A percentile compares a stretch with the other conserved stretches of the same genome.
Evolutionary conservation across 495 filamentous ascomycete species (phyloP).

Genomic region (Penicillium riverlandense): DNA sequence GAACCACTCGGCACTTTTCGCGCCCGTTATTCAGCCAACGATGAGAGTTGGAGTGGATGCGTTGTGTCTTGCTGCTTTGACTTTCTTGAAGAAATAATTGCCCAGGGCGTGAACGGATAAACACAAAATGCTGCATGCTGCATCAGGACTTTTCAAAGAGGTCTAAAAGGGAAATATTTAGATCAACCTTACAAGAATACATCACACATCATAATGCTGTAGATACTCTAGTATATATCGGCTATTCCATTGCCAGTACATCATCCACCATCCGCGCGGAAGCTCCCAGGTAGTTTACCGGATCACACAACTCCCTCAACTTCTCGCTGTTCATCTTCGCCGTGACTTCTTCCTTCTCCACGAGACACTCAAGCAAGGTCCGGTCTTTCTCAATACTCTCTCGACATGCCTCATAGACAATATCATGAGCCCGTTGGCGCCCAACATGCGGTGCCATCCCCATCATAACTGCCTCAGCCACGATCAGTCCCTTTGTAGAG

Average conservation of each 20-base stretch:
- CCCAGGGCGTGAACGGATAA: neutral
- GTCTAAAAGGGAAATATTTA: too few relatives aligned
- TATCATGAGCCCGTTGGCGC: conserved; percentile 43
- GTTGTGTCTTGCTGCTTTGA: conserved; percentile 50
- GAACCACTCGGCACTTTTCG: conserved; percentile 58
- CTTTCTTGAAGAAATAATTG: conserved; percentile 22
- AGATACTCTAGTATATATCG: neutral
- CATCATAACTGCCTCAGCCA: conserved; percentile 54
- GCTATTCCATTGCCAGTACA: conserved; percentile 29
- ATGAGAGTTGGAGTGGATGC: conserved; percentile 50
- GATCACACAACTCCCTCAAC: conserved; percentile 38
- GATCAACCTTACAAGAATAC: too few relatives aligned
- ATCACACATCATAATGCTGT: too few relatives aligned
- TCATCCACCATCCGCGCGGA: conserved; percentile 43
- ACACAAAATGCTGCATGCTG: neutral
- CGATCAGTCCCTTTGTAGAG: conserved; percentile 42
- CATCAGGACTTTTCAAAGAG: neutral
- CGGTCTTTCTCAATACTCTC: conserved; percentile 37
- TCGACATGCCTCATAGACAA: conserved; percentile 48
- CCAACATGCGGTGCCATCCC: conserved; percentile 41
- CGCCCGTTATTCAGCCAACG: conserved; percentile 57
- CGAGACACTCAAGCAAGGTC: conserved; percentile 32
- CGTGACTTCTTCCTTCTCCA: conserved; percentile 31
- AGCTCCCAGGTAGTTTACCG: conserved; percentile 43
- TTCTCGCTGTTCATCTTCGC: conserved; percentile 27